These are phyloP conservation scores for Trichosporon sp. DNA, from an alignment of 1,284 basidiomycete genomes.

Conservation along the genomic window DNA sequence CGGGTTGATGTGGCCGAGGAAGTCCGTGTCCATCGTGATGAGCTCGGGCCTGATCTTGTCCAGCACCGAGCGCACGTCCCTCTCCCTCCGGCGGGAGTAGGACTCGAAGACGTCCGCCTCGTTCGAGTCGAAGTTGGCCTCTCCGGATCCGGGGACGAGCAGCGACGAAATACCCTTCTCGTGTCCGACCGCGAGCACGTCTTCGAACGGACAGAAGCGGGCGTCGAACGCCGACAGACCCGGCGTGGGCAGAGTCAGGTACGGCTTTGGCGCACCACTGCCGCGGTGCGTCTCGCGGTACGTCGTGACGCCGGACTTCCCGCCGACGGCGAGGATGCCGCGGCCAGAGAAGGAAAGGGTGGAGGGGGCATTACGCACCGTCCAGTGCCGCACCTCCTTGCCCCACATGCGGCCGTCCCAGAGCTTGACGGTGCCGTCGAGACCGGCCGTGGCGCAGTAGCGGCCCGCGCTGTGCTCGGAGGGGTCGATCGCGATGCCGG, in stretches of 20 bases:
- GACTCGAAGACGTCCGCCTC: constrained; percentile 96
- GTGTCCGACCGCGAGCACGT: constrained; percentile 77
- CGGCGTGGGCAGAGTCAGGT: constrained; percentile 69
- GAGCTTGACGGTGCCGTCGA: constrained; percentile 84
- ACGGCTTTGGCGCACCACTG: constrained; percentile 58
- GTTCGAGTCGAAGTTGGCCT: constrained; percentile 89
- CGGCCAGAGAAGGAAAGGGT: constrained; percentile 63
- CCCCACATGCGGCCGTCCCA: constrained; percentile 98
- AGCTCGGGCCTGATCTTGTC: constrained; percentile 97
- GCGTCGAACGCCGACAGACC: constrained; percentile 67
- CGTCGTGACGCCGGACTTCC: constrained; percentile 79
- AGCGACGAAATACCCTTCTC: constrained; percentile 76
- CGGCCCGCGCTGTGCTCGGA: constrained; percentile 69
- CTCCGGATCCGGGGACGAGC: constrained; percentile 87
- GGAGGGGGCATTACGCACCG: constrained; percentile 62
- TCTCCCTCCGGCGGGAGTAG: constrained; percentile 76
- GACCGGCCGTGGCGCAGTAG: constrained; percentile 87
- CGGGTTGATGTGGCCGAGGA: constrained; percentile 73
- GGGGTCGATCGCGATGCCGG: constrained; percentile 78
- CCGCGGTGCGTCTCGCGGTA: constrained; percentile 40
- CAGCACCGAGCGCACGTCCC: constrained; percentile 85
- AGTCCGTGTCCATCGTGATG: constrained; percentile 86
- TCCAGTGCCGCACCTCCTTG: constrained; percentile 79
- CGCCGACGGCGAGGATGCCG: constrained; percentile 79
- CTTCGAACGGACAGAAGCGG: constrained; percentile 86